phyloP scores from a whole-genome alignment of 1,139 yeast species.

The Candida albicans region DNA sequence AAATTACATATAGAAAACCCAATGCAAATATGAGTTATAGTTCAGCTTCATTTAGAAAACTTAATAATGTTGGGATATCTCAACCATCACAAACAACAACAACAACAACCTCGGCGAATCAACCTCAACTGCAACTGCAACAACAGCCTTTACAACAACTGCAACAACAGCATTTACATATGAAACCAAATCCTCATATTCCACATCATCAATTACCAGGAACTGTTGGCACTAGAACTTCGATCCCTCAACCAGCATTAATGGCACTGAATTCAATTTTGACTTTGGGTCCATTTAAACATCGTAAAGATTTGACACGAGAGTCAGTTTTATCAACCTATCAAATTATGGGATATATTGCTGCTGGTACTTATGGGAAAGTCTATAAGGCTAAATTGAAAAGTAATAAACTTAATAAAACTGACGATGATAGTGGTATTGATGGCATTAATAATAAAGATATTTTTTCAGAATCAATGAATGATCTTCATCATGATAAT shows the following conservation, averaged over 20 bases:
- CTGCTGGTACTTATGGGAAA: slow-evolving; percentile 98
- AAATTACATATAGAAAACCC: not conserved
- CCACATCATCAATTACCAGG: slow-evolving; percentile 1
- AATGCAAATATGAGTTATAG: slow-evolving; percentile 9
- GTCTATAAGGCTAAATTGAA: slow-evolving; percentile 83
- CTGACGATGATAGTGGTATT: not conserved
- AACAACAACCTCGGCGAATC: not conserved
- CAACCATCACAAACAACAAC: slow-evolving; percentile 1
- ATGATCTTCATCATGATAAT: not conserved
- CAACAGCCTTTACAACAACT: slow-evolving; percentile 7
- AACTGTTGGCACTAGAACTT: slow-evolving; percentile 4
- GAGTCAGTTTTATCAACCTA: slow-evolving; percentile 77
- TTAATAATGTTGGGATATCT: slow-evolving; percentile 7
- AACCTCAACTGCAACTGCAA: slow-evolving; percentile 3
- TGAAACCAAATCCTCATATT: not conserved
- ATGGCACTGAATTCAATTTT: slow-evolving; percentile 72
- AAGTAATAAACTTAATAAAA: slow-evolving; percentile 16
- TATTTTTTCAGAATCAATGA: slow-evolving; percentile 2
- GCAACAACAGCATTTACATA: slow-evolving; percentile 4
- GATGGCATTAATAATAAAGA: not conserved
- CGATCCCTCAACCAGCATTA: slow-evolving; percentile 41
- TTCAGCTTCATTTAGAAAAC: slow-evolving; percentile 11
- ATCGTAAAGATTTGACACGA: slow-evolving; percentile 68
- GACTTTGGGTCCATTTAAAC: slow-evolving; percentile 70
- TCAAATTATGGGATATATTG: slow-evolving; percentile 90